phyloP scores from a whole-genome alignment of 441 rosid genomes.

The Metrosideros polymorpha region DNA sequence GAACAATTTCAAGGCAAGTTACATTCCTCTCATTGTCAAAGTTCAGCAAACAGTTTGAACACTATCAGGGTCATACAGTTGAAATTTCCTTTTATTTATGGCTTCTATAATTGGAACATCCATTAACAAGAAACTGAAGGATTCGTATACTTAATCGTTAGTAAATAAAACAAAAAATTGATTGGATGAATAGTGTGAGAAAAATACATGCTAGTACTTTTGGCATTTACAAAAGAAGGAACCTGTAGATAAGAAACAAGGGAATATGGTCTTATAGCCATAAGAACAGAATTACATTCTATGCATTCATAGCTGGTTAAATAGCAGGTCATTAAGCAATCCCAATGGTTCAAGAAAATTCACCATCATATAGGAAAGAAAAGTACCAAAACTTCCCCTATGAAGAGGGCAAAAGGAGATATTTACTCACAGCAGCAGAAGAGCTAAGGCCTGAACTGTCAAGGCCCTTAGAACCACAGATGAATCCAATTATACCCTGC shows the following conservation, averaged over 20 bases:
- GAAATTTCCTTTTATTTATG: background rate
- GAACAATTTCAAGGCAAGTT: background rate
- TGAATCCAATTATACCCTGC: slow-evolving; percentile 87
- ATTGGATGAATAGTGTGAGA: background rate
- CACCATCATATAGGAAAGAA: background rate
- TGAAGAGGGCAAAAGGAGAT: background rate
- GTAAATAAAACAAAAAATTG: background rate
- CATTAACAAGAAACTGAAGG: background rate
- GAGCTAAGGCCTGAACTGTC: slow-evolving; percentile 98
- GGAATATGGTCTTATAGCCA: background rate
- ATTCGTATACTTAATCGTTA: background rate
- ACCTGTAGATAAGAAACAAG: background rate
- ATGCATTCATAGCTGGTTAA: background rate
- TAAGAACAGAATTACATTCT: background rate
- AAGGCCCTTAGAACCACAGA: slow-evolving; percentile 79
- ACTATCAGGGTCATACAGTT: background rate
- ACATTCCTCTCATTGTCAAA: background rate
- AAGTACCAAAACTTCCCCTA: background rate
- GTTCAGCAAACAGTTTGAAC: background rate
- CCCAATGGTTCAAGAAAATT: background rate
- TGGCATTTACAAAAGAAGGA: background rate
- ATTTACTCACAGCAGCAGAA: slow-evolving; percentile 85
- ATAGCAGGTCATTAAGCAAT: background rate
- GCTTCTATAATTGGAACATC: background rate
- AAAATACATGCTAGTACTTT: background rate